Percentiles rank a stretch among this genome's conserved stretches.
Evolutionary conservation across 345 rosid genomes (phyloP).

Genomic region (Firmiana major): DNA sequence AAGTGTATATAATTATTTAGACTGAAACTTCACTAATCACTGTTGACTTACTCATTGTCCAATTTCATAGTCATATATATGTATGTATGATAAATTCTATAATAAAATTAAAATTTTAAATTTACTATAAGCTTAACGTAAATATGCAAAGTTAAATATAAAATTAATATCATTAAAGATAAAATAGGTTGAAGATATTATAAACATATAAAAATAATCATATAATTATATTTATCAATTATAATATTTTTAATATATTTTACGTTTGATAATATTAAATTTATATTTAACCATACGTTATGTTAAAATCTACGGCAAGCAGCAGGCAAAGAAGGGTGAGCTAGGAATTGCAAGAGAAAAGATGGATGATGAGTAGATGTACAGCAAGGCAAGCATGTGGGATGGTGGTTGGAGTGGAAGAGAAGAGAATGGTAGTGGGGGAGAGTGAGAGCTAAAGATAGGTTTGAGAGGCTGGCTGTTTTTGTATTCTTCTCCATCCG

Average conservation of each 20-base stretch:
- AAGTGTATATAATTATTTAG: background rate
- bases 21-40: background rate
- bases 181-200: too few species aligned
- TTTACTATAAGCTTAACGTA: too few species aligned
- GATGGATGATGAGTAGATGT: background rate
- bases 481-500: slow-evolving; percentile 37
- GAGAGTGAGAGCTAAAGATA: background rate
- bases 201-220: too few species aligned
- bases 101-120: too few species aligned
- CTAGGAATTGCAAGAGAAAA: background rate
- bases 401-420: slow-evolving; percentile 3
- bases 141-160: too few species aligned
- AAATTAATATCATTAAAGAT: too few species aligned
- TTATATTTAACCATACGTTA: too few species aligned
- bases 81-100: too few species aligned
- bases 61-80: background rate
- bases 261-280: too few species aligned
- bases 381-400: slow-evolving; percentile 40
- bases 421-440: background rate
- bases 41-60: background rate
- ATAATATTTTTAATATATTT: too few species aligned
- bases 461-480: slow-evolving; percentile 24
- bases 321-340: background rate
- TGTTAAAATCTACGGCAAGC: too few species aligned
- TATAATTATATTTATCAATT: too few species aligned